phyloP scores from a whole-genome alignment of 169 alveolate species.

The Plasmodium chabaudi region DNA sequence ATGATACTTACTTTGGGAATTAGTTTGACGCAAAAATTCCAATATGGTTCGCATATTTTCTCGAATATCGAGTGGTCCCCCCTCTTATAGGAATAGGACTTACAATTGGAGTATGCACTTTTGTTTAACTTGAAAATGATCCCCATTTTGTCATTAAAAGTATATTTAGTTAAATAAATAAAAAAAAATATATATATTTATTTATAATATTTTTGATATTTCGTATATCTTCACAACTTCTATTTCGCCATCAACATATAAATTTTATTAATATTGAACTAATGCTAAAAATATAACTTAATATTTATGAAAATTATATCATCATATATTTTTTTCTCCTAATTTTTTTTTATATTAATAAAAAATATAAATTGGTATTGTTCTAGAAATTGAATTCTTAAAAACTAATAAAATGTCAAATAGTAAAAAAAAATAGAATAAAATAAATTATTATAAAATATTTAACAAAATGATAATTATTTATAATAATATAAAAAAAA shows the following conservation, averaged over 20 bases:
- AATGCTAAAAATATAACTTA: conserved; percentile 1
- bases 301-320: conserved; percentile 1
- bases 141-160: conserved; percentile 31
- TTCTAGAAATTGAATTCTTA: neutral
- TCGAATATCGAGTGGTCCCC: conserved; percentile 56
- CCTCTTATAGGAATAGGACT: conserved; percentile 70
- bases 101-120: conserved; percentile 64
- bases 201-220: neutral
- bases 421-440: too few species aligned
- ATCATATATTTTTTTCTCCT: conserved; percentile 11
- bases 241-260: conserved; percentile 18
- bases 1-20: conserved; percentile 49
- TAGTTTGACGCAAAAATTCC: conserved; percentile 56
- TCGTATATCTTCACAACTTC: neutral
- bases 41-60: conserved; percentile 51
- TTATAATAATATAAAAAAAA: too few species aligned
- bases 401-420: too few species aligned
- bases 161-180: conserved; percentile 14
- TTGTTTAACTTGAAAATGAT: conserved; percentile 41
- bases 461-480: too few species aligned
- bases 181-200: conserved; percentile 4
- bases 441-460: too few species aligned
- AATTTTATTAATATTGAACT: neutral
- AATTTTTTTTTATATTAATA: conserved; percentile 1
- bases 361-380: neutral